Conservation (phyloP, 495 filamentous ascomycete species). For the Penicillium parvum region DNA sequence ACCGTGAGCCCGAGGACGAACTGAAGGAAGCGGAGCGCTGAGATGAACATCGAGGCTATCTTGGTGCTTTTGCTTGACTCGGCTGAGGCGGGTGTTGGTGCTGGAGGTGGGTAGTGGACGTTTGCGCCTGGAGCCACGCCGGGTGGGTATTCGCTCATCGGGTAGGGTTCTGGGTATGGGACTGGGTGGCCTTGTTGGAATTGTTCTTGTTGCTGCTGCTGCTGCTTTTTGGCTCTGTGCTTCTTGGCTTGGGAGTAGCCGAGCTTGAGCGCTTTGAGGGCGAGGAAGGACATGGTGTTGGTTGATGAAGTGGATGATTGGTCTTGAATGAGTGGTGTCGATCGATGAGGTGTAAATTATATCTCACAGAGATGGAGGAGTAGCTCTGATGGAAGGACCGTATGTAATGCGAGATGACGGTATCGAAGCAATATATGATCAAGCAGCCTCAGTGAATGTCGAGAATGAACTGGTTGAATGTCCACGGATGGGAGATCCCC, state of each 20-base stretch:
- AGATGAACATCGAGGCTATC: conserved; percentile 12
- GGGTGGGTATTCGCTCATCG: conserved; percentile 20
- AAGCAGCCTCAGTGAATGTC: too few relatives aligned
- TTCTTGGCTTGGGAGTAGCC: conserved; percentile 32
- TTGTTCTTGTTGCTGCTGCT: conserved; percentile 20
- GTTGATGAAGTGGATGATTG: conserved; percentile 10
- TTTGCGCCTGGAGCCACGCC: conserved; percentile 18
- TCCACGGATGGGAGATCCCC: too few relatives aligned
- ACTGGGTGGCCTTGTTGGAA: conserved; percentile 9
- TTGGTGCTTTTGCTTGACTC: conserved; percentile 14
- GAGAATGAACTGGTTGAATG: too few relatives aligned
- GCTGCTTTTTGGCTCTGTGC: conserved; percentile 28
- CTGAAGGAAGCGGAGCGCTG: conserved; percentile 61
- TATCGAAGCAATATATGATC: too few relatives aligned
- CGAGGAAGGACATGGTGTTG: conserved; percentile 28
- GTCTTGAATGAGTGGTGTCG: neutral
- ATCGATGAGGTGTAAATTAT: neutral
- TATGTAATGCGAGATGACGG: too few relatives aligned
- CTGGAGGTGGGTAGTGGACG: conserved; percentile 9
- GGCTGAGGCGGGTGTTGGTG: neutral
- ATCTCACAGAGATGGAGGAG: neutral
- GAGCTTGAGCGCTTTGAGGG: conserved; percentile 27
- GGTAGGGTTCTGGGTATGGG: conserved; percentile 9
- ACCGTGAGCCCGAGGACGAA: conserved; percentile 72
- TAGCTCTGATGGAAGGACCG: too few relatives aligned